Evolutionary conservation across 805 yeast genomes (phyloP).

Genomic region (Sugiyamaella valdiviana): DNA sequence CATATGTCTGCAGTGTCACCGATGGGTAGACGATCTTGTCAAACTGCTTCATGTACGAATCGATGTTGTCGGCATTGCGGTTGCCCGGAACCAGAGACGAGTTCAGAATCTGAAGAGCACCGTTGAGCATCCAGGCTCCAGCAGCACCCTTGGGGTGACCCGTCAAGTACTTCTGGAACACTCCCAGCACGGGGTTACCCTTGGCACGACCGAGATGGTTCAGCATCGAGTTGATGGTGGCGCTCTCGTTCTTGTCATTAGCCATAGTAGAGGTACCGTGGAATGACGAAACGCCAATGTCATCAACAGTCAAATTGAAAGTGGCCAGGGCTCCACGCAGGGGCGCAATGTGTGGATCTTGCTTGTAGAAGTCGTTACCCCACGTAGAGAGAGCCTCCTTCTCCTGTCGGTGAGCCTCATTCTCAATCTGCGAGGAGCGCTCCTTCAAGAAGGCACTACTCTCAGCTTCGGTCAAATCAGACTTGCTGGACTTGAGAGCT

Average conservation of each 20-base stretch:
- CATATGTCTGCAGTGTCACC: conserved; percentile 87
- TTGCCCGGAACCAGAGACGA: conserved; percentile 96
- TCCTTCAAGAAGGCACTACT: conserved; percentile 56
- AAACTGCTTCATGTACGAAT: conserved; percentile 69
- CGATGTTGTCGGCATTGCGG: conserved; percentile 97
- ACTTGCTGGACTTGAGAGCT: conserved; percentile 36
- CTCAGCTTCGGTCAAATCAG: conserved; percentile 44
- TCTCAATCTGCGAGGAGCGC: conserved; percentile 78
- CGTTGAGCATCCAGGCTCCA: conserved; percentile 99
- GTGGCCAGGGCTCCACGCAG: conserved; percentile 95
- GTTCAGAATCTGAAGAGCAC: conserved; percentile 89
- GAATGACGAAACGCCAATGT: conserved; percentile 93
- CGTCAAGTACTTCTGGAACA: conserved; percentile 97
- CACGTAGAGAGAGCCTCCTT: conserved; percentile 85
- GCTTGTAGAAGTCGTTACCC: conserved; percentile 90
- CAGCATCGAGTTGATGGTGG: conserved; percentile 88
- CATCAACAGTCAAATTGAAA: conserved; percentile 88
- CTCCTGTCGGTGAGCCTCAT: conserved; percentile 79
- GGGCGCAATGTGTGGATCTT: conserved; percentile 93
- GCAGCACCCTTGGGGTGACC: conserved; percentile 99
- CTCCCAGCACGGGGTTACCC: conserved; percentile 97
- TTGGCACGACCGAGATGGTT: conserved; percentile 90
- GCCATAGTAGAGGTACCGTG: conserved; percentile 99
- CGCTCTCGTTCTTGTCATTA: conserved; percentile 96
- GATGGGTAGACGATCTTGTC: conserved; percentile 93